Base-by-base conservation (phyloP, 1,139 yeast species). In the Kurtzmaniella quercitrusa region DNA sequence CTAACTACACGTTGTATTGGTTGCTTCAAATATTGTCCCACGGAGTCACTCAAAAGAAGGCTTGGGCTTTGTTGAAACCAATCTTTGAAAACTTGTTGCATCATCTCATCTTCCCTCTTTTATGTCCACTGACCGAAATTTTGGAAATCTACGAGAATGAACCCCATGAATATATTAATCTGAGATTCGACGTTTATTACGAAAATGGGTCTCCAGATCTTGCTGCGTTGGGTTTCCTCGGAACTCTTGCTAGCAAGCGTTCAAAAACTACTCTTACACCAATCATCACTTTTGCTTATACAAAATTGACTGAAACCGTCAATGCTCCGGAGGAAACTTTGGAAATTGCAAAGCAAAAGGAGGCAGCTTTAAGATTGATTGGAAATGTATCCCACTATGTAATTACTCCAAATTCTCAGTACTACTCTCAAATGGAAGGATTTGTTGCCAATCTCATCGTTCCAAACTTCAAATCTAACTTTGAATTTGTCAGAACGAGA, bases 91-190 rank as follows among this genome's bases (percentile, higher is more conserved):
- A 76, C 14, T 65, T 93, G 41, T 70, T 91, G 21, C 69, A 83
- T 14, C 90, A 84, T 53, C 82, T 93, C 48, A 74, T 91, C 11
- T 90, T 77, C 65, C 97, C 97, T 3, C 63, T 89, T 41, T 66
- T 93, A 42, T 77, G 87, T 50, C 91, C 95, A 10, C 73, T 77
- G 17, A 86, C 85, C 47, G 79, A 76, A 11, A 80, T 79, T 21
- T 68, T 90, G 48, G 95, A 88, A 50, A 65, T 80, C 31, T 91
- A 87, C 65, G 96, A 90, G 49, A 80, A 77, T 48, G 98, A 93
- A 57, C 98, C 98, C 6, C 86, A 81, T 46, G 97, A 91, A 61
- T 93, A 90, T 59, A 86, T 93, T 50, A 91, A 87, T 62, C 75
- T 85, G 52, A 80, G 82, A 46, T 74, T 89, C 56, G 95, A 89